Evolutionary conservation across 306 rosid genomes (phyloP).

Genomic region (Cercis canadensis): DNA sequence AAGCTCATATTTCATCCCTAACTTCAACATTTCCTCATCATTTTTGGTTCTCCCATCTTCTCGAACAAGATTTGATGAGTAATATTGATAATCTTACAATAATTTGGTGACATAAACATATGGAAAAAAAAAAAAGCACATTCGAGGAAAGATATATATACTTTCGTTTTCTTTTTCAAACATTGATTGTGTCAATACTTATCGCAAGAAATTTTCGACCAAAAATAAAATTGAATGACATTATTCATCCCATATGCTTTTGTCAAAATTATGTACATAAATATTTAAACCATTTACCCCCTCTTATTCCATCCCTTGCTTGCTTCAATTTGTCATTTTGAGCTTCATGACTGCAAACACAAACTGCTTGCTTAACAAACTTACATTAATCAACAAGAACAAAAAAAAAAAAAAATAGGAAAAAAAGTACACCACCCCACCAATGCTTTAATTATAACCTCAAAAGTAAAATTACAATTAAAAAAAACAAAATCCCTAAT

Average conservation of each 20-base stretch:
- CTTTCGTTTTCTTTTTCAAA: too few relatives aligned
- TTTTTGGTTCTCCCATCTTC: too few relatives aligned
- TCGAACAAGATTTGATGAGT: too few relatives aligned
- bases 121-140: too few relatives aligned
- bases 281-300: background rate
- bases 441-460: conserved; percentile 50
- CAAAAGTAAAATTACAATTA: conserved; percentile 47
- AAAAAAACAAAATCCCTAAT: background rate
- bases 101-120: too few relatives aligned
- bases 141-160: too few relatives aligned
- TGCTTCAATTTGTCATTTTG: conserved; percentile 39
- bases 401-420: conserved; percentile 13
- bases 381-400: conserved; percentile 29
- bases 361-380: conserved; percentile 37
- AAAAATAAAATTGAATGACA: background rate
- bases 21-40: too few relatives aligned
- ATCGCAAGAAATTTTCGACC: too few relatives aligned
- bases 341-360: conserved; percentile 41
- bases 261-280: conserved; percentile 13
- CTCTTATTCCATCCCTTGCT: conserved; percentile 42
- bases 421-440: conserved; percentile 55
- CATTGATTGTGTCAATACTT: too few relatives aligned
- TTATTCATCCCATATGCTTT: conserved; percentile 16
- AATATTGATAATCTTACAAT: too few relatives aligned
- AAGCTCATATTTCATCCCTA: too few relatives aligned